These are phyloP conservation scores for Penicillium crustosum DNA, from an alignment of 2,329 filamentous ascomycete genomes.

Conservation along the genomic window DNA sequence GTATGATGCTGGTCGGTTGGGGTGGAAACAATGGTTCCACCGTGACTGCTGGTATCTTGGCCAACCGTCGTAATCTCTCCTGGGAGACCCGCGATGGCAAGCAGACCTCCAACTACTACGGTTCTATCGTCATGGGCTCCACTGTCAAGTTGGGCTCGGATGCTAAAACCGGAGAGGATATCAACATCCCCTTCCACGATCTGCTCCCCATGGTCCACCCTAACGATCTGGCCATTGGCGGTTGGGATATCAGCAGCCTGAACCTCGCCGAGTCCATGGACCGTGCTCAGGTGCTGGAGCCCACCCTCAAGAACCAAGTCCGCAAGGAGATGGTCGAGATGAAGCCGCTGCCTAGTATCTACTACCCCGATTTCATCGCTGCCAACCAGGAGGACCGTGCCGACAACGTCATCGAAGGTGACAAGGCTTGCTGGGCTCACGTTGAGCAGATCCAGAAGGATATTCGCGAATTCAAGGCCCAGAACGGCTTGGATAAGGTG, in stretches of 20 bases:
- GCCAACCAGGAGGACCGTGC: conserved; percentile 97
- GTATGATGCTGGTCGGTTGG: conserved; percentile 96
- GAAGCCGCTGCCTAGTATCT: conserved; percentile 88
- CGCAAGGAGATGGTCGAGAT: conserved; percentile 90
- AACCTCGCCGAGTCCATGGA: conserved; percentile 92
- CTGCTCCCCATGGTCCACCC: conserved; percentile 96
- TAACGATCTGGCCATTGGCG: conserved; percentile 90
- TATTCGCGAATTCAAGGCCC: conserved; percentile 88
- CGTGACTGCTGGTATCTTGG: conserved; percentile 93
- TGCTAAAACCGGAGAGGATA: conserved; percentile 75
- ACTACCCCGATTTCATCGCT: conserved; percentile 99
- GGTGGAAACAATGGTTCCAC: conserved; percentile 98
- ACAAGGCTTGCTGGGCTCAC: conserved; percentile 80
- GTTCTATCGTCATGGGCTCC: conserved; percentile 93
- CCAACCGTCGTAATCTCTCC: conserved; percentile 79
- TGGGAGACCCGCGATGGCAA: conserved; percentile 95
- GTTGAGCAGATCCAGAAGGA: conserved; percentile 91
- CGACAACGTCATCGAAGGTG: conserved; percentile 82
- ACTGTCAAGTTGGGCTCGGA: conserved; percentile 96
- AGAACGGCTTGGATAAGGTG: conserved; percentile 86
- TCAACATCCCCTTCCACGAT: conserved; percentile 95
- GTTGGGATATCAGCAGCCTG: conserved; percentile 95
- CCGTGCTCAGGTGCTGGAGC: conserved; percentile 90
- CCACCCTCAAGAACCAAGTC: conserved; percentile 84
- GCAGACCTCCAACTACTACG: conserved; percentile 92